A percentile compares a stretch with the other conserved stretches of the same genome.
phyloP scores from a whole-genome alignment of 129 eudicot genomes.

The Pulicaria dysenterica region DNA sequence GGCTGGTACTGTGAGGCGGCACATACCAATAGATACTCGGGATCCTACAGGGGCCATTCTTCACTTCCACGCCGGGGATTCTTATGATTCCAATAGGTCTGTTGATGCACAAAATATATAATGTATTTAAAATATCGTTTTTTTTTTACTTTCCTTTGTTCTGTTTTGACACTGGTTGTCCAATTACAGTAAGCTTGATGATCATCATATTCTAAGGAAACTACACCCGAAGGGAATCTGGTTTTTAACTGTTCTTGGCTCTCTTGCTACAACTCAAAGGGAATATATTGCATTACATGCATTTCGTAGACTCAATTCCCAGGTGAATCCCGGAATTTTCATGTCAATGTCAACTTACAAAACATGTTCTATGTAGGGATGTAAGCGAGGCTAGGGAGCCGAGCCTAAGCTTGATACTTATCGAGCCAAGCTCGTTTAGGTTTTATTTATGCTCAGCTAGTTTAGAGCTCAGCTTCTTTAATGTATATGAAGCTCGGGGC shows the following conservation, averaged over 20 bases:
- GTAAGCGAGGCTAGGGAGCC: too few relatives aligned
- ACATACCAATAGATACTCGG: slow-evolving; percentile 89
- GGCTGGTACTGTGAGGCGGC: slow-evolving; percentile 93
- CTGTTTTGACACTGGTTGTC: not conserved
- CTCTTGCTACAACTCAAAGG: slow-evolving; percentile 95
- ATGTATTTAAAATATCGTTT: not conserved
- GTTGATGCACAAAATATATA: not conserved
- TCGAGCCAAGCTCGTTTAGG: too few relatives aligned
- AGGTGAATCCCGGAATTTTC: slow-evolving; percentile 44
- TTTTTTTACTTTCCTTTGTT: not conserved
- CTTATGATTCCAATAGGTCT: slow-evolving; percentile 81
- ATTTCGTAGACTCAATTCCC: slow-evolving; percentile 86
- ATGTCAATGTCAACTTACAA: not conserved
- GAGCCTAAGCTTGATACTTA: too few relatives aligned
- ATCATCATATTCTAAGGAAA: slow-evolving; percentile 78
- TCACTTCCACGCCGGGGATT: slow-evolving; percentile 92
- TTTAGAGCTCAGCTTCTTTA: too few relatives aligned
- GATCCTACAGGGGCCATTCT: slow-evolving; percentile 88
- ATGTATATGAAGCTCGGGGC: too few relatives aligned
- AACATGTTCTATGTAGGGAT: not conserved
- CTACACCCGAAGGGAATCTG: slow-evolving; percentile 85
- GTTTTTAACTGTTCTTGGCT: slow-evolving; percentile 85
- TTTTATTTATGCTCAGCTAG: too few relatives aligned
- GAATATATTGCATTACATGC: slow-evolving; percentile 97
- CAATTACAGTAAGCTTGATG: slow-evolving; percentile 36